phyloP scores from a whole-genome alignment of 2,329 filamentous ascomycete genomes.

The Hysterium pulicare region DNA sequence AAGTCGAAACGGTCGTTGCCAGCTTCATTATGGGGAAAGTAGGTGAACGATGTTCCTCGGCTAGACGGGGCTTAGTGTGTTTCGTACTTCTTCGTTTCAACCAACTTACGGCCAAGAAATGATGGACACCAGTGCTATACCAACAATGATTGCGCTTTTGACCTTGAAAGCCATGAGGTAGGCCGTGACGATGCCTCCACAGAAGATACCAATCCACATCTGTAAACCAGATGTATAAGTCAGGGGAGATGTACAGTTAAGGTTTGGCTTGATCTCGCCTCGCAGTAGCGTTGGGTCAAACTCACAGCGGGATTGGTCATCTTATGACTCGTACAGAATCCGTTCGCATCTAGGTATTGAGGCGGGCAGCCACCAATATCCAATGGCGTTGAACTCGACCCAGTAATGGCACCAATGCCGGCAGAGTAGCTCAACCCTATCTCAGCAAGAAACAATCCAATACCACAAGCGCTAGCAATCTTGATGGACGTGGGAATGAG shows the following conservation, averaged over 20 bases:
- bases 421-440: conserved; percentile 75
- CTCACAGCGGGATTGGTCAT: conserved; percentile 70
- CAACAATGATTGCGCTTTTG: conserved; percentile 80
- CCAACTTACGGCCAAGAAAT: conserved; percentile 71
- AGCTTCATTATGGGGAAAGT: conserved; percentile 67
- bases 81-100: neutral
- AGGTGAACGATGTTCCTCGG: conserved; percentile 69
- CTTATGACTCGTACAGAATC: conserved; percentile 64
- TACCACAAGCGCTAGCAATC: conserved; percentile 79
- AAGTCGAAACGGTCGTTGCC: conserved; percentile 74
- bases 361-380: conserved; percentile 71
- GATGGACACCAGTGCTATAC: conserved; percentile 78
- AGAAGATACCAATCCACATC: conserved; percentile 87
- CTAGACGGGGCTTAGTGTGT: conserved; percentile 22
- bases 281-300: conserved; percentile 3
- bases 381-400: conserved; percentile 61
- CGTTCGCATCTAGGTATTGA: conserved; percentile 47
- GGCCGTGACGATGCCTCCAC: conserved; percentile 75
- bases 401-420: conserved; percentile 75
- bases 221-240: too few relatives aligned
- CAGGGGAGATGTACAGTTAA: too few relatives aligned
- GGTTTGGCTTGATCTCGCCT: too few relatives aligned
- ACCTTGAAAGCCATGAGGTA: conserved; percentile 80
- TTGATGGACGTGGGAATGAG: conserved; percentile 81
- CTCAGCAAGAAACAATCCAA: conserved; percentile 75